Percentiles rank a stretch among this genome's conserved stretches.
Evolutionary conservation across 495 filamentous ascomycete genomes (phyloP).

Genomic region (Durotheca rogersii): DNA sequence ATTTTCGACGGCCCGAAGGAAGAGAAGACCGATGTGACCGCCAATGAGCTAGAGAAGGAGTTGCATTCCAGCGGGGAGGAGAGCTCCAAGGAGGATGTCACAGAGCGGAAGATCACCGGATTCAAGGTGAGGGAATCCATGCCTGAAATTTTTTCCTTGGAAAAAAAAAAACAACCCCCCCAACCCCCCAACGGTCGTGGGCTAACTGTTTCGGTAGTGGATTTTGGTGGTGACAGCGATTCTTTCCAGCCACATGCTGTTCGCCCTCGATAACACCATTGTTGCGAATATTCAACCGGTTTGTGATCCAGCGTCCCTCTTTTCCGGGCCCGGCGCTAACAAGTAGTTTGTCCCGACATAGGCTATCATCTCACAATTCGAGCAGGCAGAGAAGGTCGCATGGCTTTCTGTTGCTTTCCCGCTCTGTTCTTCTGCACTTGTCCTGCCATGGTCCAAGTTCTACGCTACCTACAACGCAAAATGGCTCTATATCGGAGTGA

Average conservation of each 20-base stretch:
- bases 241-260: slow-evolving; percentile 50
- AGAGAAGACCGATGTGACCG: neutral
- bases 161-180: too few species aligned
- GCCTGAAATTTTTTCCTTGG: too few species aligned
- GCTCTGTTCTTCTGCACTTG: neutral
- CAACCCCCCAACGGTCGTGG: neutral
- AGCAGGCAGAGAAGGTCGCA: neutral
- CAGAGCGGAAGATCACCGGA: neutral
- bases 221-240: slow-evolving; percentile 46
- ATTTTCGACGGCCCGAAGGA: neutral
- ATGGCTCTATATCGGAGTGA: slow-evolving; percentile 1
- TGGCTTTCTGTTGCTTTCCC: slow-evolving; percentile 1
- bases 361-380: neutral
- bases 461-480: slow-evolving; percentile 3
- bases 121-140: neutral
- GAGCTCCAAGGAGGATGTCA: neutral
- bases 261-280: slow-evolving; percentile 60
- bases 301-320: neutral
- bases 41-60: neutral
- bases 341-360: neutral
- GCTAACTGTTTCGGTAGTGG: slow-evolving; percentile 25
- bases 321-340: neutral
- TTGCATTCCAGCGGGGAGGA: slow-evolving; percentile 1
- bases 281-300: slow-evolving; percentile 50
- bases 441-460: neutral